phyloP scores from a whole-genome alignment of 495 filamentous ascomycete species.

The Aspergillus bridgeri region DNA sequence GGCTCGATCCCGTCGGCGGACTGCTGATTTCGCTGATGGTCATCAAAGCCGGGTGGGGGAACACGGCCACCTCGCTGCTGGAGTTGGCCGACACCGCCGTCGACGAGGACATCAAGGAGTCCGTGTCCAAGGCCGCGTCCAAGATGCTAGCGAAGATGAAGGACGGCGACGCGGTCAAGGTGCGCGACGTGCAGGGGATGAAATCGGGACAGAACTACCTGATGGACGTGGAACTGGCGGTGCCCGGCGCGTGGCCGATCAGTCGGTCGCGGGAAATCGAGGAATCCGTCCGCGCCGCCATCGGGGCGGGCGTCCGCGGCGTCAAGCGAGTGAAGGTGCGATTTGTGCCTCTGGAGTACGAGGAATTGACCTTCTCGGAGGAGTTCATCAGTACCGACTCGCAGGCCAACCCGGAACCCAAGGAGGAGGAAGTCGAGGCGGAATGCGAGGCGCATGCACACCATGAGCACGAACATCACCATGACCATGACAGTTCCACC shows the following conservation, averaged over 20 bases:
- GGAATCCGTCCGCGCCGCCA: constrained; percentile 59
- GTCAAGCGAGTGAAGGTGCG: constrained; percentile 76
- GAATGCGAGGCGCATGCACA: constrained; percentile 24
- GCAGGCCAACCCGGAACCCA: constrained; percentile 63
- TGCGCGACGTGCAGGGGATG: constrained; percentile 75
- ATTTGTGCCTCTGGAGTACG: constrained; percentile 65
- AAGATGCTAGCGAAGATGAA: constrained; percentile 52
- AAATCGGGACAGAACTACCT: constrained; percentile 96
- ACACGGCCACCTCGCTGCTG: constrained; percentile 74
- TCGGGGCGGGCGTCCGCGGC: constrained; percentile 74
- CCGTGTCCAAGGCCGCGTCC: constrained; percentile 59
- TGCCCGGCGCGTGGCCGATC: constrained; percentile 69
- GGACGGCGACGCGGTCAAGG: constrained; percentile 45
- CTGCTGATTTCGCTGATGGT: constrained; percentile 90
- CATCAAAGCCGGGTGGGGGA: constrained; percentile 82
- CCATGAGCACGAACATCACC: constrained; percentile 15
- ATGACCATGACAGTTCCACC: background rate
- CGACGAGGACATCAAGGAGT: constrained; percentile 72
- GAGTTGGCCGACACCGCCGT: constrained; percentile 89
- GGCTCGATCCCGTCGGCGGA: constrained; percentile 94
- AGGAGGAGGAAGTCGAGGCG: constrained; percentile 37
- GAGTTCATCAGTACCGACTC: constrained; percentile 73
- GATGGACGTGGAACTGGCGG: constrained; percentile 79
- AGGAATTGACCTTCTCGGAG: constrained; percentile 56
- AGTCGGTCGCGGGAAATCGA: constrained; percentile 66